Percentiles rank a stretch among this genome's conserved stretches.
phyloP scores from a whole-genome alignment of 2,329 filamentous ascomycete species.

The Penicillium sp. region DNA sequence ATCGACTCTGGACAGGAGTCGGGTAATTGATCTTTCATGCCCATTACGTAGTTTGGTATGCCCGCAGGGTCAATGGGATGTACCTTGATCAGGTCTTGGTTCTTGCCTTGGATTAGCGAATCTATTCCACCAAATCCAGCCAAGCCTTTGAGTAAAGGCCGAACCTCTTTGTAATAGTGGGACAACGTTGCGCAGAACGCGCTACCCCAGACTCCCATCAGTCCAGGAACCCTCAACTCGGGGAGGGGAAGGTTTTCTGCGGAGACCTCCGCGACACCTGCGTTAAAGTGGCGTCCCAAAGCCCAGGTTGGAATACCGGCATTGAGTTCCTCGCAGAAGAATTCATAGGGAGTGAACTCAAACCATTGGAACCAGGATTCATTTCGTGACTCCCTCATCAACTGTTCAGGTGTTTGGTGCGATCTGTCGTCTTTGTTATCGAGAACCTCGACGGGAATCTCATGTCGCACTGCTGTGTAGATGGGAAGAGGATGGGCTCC shows the following conservation, averaged over 20 bases:
- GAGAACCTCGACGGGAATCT: conserved; percentile 67
- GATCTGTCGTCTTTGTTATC: conserved; percentile 36
- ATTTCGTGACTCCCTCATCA: conserved; percentile 50
- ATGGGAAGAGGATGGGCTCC: conserved; percentile 87
- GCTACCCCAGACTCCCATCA: conserved; percentile 94
- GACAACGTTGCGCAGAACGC: conserved; percentile 94
- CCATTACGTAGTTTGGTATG: conserved; percentile 85
- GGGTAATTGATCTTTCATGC: conserved; percentile 74
- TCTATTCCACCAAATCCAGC: conserved; percentile 76
- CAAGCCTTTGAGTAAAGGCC: conserved; percentile 74
- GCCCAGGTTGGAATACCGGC: conserved; percentile 96
- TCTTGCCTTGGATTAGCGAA: conserved; percentile 75
- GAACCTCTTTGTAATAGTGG: conserved; percentile 92
- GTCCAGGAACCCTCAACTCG: conserved; percentile 76
- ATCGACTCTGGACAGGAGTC: conserved; percentile 75
- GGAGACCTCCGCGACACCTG: conserved; percentile 64
- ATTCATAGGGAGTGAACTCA: conserved; percentile 90
- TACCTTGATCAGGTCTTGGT: conserved; percentile 82
- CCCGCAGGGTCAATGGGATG: conserved; percentile 91
- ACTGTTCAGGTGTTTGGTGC: conserved; percentile 33
- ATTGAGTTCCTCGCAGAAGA: conserved; percentile 88
- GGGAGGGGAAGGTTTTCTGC: conserved; percentile 70
- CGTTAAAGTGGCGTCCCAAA: conserved; percentile 76
- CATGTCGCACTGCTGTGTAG: conserved; percentile 91
- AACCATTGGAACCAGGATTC: conserved; percentile 98